Evolutionary conservation across 345 rosid species (phyloP), one percentile per base, ranked within the genome.

Genomic region (Nephelium lappaceum): DNA sequence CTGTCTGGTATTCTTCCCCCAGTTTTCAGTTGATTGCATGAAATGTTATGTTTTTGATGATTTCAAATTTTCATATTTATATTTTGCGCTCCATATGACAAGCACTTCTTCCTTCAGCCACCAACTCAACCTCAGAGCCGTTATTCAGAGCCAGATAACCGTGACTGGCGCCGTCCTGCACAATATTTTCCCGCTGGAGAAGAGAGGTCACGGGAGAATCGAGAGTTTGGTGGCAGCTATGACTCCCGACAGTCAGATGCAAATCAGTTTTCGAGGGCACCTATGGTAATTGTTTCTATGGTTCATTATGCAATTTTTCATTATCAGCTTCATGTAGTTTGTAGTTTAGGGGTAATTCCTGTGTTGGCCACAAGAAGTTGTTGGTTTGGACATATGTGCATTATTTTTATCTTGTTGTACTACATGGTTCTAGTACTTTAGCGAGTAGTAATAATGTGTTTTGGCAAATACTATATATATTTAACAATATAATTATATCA

Each of bases 91-190:
- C 36, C 18, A 10, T 36, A 31, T 69, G 39, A 69, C 11, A 43
- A 67, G 42, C 6, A 15, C n/a, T 77, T 36, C 23, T 41, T 71
- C 45, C n/a, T 62, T 16, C 86, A 91, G 97, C 83, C 78, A 23
- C 83, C 78, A 62, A 86, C 6, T 86, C 92, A 86, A 83, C 25
- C 78, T 81, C 95, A 77, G 81, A 82, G 73, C 79, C 95, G 98
- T 45, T 94, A 84, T 76, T 81, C 91, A 41, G 97, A 96, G 86
- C 87, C 91, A 39, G 98, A 94, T 84, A 96, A 83, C 81, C 98
- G 98, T 71, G 97, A 96, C 76, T 96, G 97, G 98, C 97, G 91
- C 38, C 97, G 97, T 77, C 75, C 92, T 61, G 87, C 91, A 67
- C 93, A 87, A 62, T 51, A 83, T 74, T 49, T 91, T 81, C 21